phyloP scores from a whole-genome alignment of 345 rosid genomes.

The Eucalyptus cladocalyx region DNA sequence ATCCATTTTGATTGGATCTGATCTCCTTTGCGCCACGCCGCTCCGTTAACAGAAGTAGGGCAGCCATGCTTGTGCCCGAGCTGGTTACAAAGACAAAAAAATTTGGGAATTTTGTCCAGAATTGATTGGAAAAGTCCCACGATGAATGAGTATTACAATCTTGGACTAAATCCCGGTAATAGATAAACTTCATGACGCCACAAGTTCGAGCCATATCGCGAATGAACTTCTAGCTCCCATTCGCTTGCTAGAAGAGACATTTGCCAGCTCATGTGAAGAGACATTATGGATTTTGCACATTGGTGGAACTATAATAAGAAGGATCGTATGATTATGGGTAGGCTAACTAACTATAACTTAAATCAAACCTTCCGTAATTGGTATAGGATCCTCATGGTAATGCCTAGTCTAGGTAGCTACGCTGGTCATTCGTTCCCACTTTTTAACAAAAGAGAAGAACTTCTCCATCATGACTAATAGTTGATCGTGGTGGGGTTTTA shows the following conservation, averaged over 20 bases:
- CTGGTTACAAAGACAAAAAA: neutral
- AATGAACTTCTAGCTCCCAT: neutral
- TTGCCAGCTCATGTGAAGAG: neutral
- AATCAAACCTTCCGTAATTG: neutral
- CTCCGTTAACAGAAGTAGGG: neutral
- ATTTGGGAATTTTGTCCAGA: neutral
- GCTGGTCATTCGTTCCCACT: neutral
- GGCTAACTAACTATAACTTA: neutral
- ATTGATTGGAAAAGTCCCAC: neutral
- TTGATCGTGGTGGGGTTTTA: neutral
- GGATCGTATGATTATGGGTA: neutral
- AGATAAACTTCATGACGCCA: neutral
- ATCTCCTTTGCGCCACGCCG: neutral
- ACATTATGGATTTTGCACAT: neutral
- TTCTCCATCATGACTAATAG: neutral
- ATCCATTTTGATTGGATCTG: neutral
- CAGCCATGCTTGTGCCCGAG: neutral
- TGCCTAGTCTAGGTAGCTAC: neutral
- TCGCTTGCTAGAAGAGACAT: neutral
- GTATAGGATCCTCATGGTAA: neutral
- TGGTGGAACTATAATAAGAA: neutral
- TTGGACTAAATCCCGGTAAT: neutral
- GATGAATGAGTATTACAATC: neutral
- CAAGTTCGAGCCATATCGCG: neutral
- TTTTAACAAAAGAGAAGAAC: neutral